Conservation (phyloP, 1,284 basidiomycete genomes). For the Marasmius sp. region DNA sequence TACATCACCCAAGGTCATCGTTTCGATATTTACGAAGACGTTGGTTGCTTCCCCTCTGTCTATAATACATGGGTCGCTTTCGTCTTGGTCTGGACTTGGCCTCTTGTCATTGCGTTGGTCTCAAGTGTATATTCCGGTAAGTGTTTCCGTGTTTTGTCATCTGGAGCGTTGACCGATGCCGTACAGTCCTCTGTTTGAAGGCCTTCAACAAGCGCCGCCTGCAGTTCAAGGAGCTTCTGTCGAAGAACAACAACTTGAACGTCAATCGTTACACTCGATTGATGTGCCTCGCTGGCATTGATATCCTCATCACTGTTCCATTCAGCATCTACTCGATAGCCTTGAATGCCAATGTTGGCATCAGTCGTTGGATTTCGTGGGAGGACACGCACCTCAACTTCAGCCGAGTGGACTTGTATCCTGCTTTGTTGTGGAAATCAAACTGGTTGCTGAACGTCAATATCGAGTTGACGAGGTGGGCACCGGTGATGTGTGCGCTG, state of each 20-base stretch:
- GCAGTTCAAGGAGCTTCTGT: constrained; percentile 39
- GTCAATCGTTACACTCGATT: constrained; percentile 57
- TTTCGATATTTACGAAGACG: constrained; percentile 29
- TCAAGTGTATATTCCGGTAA: constrained; percentile 40
- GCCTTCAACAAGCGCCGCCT: constrained; percentile 35
- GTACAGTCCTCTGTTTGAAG: constrained; percentile 32
- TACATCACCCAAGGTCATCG: constrained; percentile 33
- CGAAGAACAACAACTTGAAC: constrained; percentile 33
- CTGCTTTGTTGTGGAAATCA: constrained; percentile 32
- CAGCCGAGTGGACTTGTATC: constrained; percentile 29
- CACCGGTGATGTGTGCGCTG: constrained; percentile 35
- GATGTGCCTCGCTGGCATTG: constrained; percentile 52
- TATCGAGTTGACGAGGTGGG: constrained; percentile 42
- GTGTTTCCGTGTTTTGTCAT: constrained; percentile 3
- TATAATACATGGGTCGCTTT: constrained; percentile 37
- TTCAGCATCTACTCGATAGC: constrained; percentile 40
- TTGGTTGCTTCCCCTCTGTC: constrained; percentile 24
- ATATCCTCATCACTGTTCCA: constrained; percentile 50
- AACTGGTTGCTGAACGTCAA: constrained; percentile 8
- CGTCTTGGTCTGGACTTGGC: constrained; percentile 34
- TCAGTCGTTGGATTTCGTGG: constrained; percentile 46
- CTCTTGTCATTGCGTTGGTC: constrained; percentile 37
- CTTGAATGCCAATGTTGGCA: constrained; percentile 25
- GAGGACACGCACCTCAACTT: constrained; percentile 34
- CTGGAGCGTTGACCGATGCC: not conserved